A percentile compares a stretch with the other conserved stretches of the same genome.
Evolutionary conservation across 306 rosid genomes (phyloP).

Genomic region (Prosopis cineraria): DNA sequence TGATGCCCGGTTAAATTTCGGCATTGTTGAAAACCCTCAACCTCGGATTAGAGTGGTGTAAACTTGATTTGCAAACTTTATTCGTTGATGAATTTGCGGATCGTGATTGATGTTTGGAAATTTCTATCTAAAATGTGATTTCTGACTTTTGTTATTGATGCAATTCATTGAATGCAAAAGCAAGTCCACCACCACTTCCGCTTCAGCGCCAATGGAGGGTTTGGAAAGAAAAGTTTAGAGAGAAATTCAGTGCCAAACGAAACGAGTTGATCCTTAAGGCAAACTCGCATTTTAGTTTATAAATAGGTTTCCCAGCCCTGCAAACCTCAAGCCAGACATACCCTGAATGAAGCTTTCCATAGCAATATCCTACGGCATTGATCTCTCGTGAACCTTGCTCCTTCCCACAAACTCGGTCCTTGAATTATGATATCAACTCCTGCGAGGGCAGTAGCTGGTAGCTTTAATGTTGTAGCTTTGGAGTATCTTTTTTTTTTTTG

Average conservation of each 20-base stretch:
- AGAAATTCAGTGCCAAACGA: neutral
- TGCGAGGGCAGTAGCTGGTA: too few species aligned
- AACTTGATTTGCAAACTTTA: neutral
- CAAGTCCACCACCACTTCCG: neutral
- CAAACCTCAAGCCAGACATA: neutral
- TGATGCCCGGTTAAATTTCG: neutral
- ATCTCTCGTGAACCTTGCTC: neutral
- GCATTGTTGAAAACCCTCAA: neutral
- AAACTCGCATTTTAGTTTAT: neutral
- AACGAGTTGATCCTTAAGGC: neutral
- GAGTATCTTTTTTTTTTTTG: too few species aligned
- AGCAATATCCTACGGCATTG: neutral
- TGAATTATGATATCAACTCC: slow-evolving; percentile 8
- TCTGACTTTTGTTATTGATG: neutral
- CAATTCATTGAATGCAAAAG: neutral
- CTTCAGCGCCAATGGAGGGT: neutral
- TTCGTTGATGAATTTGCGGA: neutral
- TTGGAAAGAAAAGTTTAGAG: neutral
- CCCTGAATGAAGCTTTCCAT: neutral
- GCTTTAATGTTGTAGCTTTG: too few species aligned
- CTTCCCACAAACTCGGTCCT: neutral
- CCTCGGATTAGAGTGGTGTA: neutral
- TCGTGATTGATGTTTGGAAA: neutral
- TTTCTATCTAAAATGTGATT: neutral
- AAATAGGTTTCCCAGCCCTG: neutral